phyloP scores from a whole-genome alignment of 805 yeast genomes.

The Lipomyces yamanashiensis region DNA sequence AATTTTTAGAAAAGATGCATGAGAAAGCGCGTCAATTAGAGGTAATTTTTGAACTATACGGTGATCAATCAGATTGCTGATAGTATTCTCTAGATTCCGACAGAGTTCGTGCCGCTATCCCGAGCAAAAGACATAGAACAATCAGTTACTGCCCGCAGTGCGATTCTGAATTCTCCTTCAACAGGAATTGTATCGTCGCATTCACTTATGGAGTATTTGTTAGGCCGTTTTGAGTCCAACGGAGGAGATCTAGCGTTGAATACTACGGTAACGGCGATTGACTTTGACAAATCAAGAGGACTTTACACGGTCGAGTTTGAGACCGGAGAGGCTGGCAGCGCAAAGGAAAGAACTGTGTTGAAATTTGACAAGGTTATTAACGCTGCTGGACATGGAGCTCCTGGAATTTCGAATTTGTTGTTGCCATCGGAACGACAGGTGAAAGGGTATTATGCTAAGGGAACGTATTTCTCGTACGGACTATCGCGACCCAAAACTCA shows the following conservation, averaged over 20 bases:
- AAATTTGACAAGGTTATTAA: slow-evolving; percentile 67
- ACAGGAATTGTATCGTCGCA: slow-evolving; percentile 88
- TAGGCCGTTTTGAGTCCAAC: slow-evolving; percentile 57
- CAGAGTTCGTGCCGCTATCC: slow-evolving; percentile 56
- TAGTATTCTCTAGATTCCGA: slow-evolving; percentile 50
- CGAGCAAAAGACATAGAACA: slow-evolving; percentile 64
- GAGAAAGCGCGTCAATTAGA: slow-evolving; percentile 56
- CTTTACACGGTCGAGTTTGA: slow-evolving; percentile 39
- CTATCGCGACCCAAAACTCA: slow-evolving; percentile 55
- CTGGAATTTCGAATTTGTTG: slow-evolving; percentile 68
- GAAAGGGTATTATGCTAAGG: slow-evolving; percentile 75
- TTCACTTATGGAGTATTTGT: slow-evolving; percentile 65
- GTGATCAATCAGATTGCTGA: neutral
- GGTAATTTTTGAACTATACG: slow-evolving; percentile 36
- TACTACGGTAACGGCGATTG: slow-evolving; percentile 58
- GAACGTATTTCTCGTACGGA: slow-evolving; percentile 72
- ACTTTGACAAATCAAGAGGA: slow-evolving; percentile 23
- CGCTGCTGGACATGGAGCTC: slow-evolving; percentile 80
- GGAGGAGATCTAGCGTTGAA: slow-evolving; percentile 70
- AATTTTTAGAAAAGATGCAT: slow-evolving; percentile 60
- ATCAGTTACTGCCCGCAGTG: slow-evolving; percentile 62
- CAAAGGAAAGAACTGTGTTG: slow-evolving; percentile 45
- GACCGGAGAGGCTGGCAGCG: slow-evolving; percentile 41
- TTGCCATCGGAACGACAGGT: slow-evolving; percentile 65
- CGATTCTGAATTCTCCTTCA: slow-evolving; percentile 72